phyloP scores from a whole-genome alignment of 2,329 filamentous ascomycete genomes.

The Aspergillus flavus region DNA sequence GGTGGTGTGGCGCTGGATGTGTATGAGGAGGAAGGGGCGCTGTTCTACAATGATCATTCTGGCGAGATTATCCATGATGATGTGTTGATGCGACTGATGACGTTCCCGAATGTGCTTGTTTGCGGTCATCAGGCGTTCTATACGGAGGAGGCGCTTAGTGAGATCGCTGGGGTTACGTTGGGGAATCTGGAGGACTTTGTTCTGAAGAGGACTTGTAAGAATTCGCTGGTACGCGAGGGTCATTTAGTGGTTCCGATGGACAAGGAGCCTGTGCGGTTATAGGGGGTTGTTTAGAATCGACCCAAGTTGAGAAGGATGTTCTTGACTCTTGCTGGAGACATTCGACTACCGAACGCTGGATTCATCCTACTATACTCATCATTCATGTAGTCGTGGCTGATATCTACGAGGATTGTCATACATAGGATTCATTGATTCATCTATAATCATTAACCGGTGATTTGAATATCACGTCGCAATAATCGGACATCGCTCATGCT shows the following conservation, averaged over 20 bases:
- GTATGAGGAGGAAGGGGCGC: constrained; percentile 62
- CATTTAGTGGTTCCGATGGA: constrained; percentile 28
- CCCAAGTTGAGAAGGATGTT: too few relatives aligned
- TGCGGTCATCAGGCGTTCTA: constrained; percentile 72
- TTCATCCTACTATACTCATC: neutral
- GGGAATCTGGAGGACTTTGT: constrained; percentile 52
- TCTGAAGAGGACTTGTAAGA: constrained; percentile 28
- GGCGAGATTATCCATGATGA: constrained; percentile 68
- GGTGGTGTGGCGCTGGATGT: constrained; percentile 68
- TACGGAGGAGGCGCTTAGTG: constrained; percentile 64
- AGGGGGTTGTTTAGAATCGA: neutral
- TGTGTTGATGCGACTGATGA: constrained; percentile 65
- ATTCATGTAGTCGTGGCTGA: neutral
- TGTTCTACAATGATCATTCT: constrained; percentile 69
- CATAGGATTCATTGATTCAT: neutral
- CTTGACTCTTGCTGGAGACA: too few relatives aligned
- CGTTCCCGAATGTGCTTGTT: constrained; percentile 68
- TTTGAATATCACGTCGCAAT: neutral
- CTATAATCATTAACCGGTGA: neutral
- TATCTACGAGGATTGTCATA: neutral
- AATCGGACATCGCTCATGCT: constrained; percentile 12
- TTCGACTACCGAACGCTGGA: too few relatives aligned
- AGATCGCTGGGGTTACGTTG: constrained; percentile 65
- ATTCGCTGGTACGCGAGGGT: constrained; percentile 33
- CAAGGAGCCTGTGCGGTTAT: constrained; percentile 35